Evolutionary conservation across 257 asterid species (phyloP), one percentile per base, ranked within the genome.

Genomic region (Solanum etuberosum): DNA sequence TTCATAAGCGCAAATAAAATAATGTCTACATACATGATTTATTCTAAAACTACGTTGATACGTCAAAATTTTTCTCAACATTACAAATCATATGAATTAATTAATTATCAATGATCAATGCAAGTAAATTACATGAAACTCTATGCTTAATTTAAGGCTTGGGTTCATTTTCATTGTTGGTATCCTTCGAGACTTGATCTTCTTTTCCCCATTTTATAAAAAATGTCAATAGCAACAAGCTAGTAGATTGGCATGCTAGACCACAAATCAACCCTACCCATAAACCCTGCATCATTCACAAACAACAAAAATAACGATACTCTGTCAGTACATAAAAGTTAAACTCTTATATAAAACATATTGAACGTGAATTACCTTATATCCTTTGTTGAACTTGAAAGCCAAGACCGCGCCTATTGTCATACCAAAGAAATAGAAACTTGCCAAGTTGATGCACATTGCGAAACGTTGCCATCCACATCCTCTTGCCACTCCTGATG

Each of bases 241-340:
- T 94, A n/a, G 88, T 61, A 35, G 91, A 92, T 85, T 94, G 98
- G 67, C 88, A 90, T 15, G 88, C 61, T 13, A 95, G 87, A 5
- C 98, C 98, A 88, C 97, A 92, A 38, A 92, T 94, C 37, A 94
- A 59, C 25, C 98, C 98, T 32, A 90, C 92, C 98, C 98, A 95
- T 31, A 95, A 85, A 7, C 98, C 98, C 98, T 93, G 92, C 48
- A 5, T 76, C 25, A 77, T 78, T 70, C 9, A 10, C n/a, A 59
- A 5, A 2, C 21, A 37, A 12, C 1, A 9, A 31, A 32, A 18
- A 21, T n/a, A 21, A 21, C 0, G 29, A 10, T 35, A 73, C 20
- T 35, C 15, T 72, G 18, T 72, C 29, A 35, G 29, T 0, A 10
- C 20, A 72, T 72, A 72, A 7, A 72, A 72, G 48, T 72, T 35